Conservation (phyloP, 148 eudicot genomes). For the Nepenthes mirabilis region DNA sequence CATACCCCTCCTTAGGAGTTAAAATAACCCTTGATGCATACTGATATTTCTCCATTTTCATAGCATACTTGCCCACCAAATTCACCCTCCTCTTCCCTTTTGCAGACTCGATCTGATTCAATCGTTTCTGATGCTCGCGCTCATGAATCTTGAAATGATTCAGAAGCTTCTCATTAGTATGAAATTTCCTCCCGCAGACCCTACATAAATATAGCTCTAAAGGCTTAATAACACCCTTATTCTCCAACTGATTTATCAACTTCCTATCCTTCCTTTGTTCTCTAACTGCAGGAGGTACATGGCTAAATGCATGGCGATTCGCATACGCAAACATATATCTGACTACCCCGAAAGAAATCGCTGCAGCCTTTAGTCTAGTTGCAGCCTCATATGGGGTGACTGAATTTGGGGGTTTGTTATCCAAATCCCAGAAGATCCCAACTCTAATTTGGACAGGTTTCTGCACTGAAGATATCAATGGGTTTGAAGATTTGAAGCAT, state of each 20-base stretch:
- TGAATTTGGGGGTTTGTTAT: conserved; percentile 72
- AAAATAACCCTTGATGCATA: conserved; percentile 48
- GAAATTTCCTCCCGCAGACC: conserved; percentile 77
- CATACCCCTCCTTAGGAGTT: conserved; percentile 67
- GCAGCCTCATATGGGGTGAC: conserved; percentile 60
- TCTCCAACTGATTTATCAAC: conserved; percentile 36
- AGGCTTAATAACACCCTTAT: conserved; percentile 36
- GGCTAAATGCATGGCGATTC: conserved; percentile 49
- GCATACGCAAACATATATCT: conserved; percentile 60
- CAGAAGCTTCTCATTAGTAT: conserved; percentile 47
- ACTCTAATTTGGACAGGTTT: conserved; percentile 23
- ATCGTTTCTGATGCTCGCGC: conserved; percentile 54
- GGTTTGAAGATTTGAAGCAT: conserved; percentile 6
- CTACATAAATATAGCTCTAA: conserved; percentile 42
- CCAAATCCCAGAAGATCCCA: conserved; percentile 83
- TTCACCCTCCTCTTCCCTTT: conserved; percentile 54
- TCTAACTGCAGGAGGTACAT: conserved; percentile 36
- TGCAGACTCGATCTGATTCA: conserved; percentile 59
- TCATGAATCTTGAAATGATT: conserved; percentile 74
- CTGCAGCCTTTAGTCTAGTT: conserved; percentile 41
- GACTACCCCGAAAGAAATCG: conserved; percentile 51
- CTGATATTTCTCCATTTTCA: conserved; percentile 70
- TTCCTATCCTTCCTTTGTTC: conserved; percentile 44
- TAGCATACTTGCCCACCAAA: conserved; percentile 49
- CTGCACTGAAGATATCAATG: conserved; percentile 2